Evolutionary conservation across 83 land plant species (phyloP).

Genomic region (Larix sibirica): DNA sequence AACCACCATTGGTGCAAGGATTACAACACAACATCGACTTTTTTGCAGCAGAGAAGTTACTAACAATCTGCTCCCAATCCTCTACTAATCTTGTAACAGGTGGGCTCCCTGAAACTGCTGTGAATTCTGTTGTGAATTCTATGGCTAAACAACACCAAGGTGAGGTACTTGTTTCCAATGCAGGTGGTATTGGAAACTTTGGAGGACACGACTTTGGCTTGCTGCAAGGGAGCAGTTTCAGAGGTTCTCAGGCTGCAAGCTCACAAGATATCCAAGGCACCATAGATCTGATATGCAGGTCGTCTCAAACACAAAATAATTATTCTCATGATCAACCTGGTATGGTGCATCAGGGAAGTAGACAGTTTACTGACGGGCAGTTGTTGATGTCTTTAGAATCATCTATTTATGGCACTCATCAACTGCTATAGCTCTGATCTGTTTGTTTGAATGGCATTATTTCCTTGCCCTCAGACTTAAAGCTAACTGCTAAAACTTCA

Average conservation of each 20-base stretch:
- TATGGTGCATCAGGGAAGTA: constrained; percentile 21
- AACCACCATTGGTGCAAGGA: constrained; percentile 14
- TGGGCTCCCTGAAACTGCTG: constrained; percentile 24
- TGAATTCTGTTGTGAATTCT: constrained; percentile 18
- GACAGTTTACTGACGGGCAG: constrained; percentile 9
- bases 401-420: constrained; percentile 11
- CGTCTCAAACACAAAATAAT: constrained; percentile 29
- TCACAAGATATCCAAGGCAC: constrained; percentile 23
- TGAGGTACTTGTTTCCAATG: constrained; percentile 22
- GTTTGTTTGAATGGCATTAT: background rate
- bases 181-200: constrained; percentile 20
- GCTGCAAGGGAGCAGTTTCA: constrained; percentile 16
- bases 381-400: constrained; percentile 2
- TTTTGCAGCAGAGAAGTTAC: constrained; percentile 10
- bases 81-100: constrained; percentile 19
- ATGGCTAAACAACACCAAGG: constrained; percentile 20
- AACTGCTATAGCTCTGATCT: constrained; percentile 1
- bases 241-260: constrained; percentile 18
- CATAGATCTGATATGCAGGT: constrained; percentile 35
- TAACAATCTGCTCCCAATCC: constrained; percentile 19
- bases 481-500: constrained; percentile 1
- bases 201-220: constrained; percentile 23
- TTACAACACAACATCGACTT: constrained; percentile 14
- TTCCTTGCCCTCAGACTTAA: background rate
- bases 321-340: constrained; percentile 26